These are phyloP conservation scores for Mucor racemosus DNA, from an alignment of 371 early-diverging fungal species.

Conservation along the genomic window DNA sequence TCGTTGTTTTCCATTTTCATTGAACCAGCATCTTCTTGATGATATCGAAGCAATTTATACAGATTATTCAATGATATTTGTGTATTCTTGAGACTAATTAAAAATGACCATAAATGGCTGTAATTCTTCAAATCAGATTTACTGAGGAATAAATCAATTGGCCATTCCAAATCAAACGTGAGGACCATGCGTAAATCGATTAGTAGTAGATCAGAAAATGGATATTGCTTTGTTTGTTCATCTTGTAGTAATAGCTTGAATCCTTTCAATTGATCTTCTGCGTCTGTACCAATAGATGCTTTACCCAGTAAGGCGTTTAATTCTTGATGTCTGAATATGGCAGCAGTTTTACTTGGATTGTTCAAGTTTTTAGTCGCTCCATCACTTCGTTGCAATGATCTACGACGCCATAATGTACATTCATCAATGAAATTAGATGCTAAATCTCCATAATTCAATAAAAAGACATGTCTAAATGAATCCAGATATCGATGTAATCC, in stretches of 20 bases:
- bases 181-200: slow-evolving; percentile 58
- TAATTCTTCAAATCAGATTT: slow-evolving; percentile 62
- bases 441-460: slow-evolving; percentile 75
- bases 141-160: slow-evolving; percentile 76
- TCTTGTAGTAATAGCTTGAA: slow-evolving; percentile 31
- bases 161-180: slow-evolving; percentile 71
- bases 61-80: slow-evolving; percentile 46
- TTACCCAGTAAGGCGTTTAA: slow-evolving; percentile 61
- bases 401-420: slow-evolving; percentile 49
- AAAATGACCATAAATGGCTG: slow-evolving; percentile 64
- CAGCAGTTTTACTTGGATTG: slow-evolving; percentile 22
- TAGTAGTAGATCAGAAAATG: slow-evolving; percentile 58
- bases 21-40: background rate
- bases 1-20: background rate
- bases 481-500: slow-evolving; percentile 59
- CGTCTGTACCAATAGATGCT: slow-evolving; percentile 47
- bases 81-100: slow-evolving; percentile 57
- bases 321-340: slow-evolving; percentile 58
- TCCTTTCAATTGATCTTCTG: slow-evolving; percentile 35
- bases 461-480: slow-evolving; percentile 68
- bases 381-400: slow-evolving; percentile 12
- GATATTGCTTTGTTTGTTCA: slow-evolving; percentile 18
- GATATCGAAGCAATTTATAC: slow-evolving; percentile 27
- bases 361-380: background rate
- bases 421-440: slow-evolving; percentile 65